Conservation (phyloP, 208 protist genomes). For the Leishmania guyanensis region DNA sequence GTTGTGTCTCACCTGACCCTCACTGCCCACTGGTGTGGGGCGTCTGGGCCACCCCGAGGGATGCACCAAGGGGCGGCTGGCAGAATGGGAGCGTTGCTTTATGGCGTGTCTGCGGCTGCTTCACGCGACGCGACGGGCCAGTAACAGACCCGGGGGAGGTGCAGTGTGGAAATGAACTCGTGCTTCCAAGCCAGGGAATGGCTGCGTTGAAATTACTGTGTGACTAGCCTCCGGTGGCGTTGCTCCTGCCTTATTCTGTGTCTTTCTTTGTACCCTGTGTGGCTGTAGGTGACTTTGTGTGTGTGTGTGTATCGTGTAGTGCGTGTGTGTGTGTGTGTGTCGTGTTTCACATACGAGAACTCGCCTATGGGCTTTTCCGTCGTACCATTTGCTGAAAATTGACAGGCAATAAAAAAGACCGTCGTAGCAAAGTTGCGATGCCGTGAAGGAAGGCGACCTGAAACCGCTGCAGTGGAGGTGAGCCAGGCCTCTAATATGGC, state of each 20-base stretch:
- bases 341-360: not conserved
- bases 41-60: too few species aligned
- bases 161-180: not conserved
- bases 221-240: too few species aligned
- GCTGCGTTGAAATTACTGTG: not conserved
- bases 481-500: not conserved
- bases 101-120: not conserved
- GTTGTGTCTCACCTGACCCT: not conserved
- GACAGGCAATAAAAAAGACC: not conserved
- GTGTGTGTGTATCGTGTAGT: too few species aligned
- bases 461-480: too few species aligned
- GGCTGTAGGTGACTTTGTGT: not conserved
- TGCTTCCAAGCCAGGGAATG: not conserved
- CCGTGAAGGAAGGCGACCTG: too few species aligned
- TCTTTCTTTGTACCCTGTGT: not conserved
- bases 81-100: not conserved
- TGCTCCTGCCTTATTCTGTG: too few species aligned
- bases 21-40: not conserved
- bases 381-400: not conserved
- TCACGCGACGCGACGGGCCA: not conserved
- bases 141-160: not conserved
- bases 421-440: too few species aligned
- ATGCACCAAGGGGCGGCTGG: not conserved
- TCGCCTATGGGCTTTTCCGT: rapidly evolving
- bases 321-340: not conserved